These are phyloP conservation scores for Spathaspora sp. DNA, from an alignment of 1,139 yeast species.

Conservation along the genomic window DNA sequence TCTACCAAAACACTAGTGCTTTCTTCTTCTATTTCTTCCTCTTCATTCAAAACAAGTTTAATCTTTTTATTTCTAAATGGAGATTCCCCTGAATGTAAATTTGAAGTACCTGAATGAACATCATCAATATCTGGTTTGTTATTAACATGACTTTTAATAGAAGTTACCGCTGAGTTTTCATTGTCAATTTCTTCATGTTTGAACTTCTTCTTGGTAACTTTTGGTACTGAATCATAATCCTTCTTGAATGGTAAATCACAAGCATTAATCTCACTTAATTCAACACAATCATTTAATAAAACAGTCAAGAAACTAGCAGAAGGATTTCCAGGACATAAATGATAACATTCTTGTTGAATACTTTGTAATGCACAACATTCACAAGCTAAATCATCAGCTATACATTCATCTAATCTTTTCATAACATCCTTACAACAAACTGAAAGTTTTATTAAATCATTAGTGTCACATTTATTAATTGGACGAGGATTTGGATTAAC, in stretches of 20 bases:
- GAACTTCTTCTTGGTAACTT: constrained; percentile 3
- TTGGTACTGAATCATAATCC: constrained; percentile 11
- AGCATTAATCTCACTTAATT: constrained; percentile 49
- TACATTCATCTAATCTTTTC: constrained; percentile 45
- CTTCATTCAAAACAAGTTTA: constrained; percentile 9
- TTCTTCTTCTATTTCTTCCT: constrained; percentile 1
- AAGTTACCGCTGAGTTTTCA: constrained; percentile 9
- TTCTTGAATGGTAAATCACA: constrained; percentile 51
- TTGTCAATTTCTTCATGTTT: background rate
- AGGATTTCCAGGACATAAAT: constrained; percentile 49
- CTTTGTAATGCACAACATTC: constrained; percentile 57
- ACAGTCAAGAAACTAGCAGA: constrained; percentile 48
- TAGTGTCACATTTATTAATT: constrained; percentile 34
- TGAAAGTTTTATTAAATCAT: constrained; percentile 42
- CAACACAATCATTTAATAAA: constrained; percentile 44
- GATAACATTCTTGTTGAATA: constrained; percentile 44
- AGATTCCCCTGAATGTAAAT: constrained; percentile 2
- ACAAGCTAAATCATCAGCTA: constrained; percentile 53
- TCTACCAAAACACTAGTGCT: too few relatives aligned
- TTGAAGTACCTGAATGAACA: background rate
- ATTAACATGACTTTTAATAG: constrained; percentile 10
- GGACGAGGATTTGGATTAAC: constrained; percentile 48
- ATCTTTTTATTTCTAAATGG: constrained; percentile 13
- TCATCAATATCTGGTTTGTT: background rate
- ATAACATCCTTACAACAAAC: constrained; percentile 48